These are phyloP conservation scores for Ceratopteris richardii DNA, from an alignment of 75 land plant genomes.

Conservation along the genomic window DNA sequence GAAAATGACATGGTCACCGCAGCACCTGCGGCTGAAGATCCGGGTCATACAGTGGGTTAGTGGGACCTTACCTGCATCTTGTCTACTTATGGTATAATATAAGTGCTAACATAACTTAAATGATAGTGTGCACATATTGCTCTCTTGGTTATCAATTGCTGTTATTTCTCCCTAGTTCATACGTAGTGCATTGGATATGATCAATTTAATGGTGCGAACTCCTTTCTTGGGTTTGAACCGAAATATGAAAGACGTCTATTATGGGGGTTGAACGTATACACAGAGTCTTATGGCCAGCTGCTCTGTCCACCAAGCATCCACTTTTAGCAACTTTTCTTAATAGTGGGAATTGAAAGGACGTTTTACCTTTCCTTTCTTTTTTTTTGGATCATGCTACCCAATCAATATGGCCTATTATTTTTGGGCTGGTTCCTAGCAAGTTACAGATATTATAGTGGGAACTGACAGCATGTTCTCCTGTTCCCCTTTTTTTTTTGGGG, in stretches of 20 bases:
- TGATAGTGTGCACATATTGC: not conserved
- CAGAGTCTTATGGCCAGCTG: not conserved
- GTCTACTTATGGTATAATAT: not conserved
- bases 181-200: not conserved
- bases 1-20: slow-evolving; percentile 3
- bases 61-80: not conserved
- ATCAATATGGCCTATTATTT: not conserved
- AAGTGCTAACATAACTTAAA: not conserved
- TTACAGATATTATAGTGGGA: too few relatives aligned
- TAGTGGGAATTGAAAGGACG: not conserved
- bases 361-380: not conserved
- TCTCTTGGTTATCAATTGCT: not conserved
- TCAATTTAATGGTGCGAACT: too few relatives aligned
- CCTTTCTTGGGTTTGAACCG: too few relatives aligned
- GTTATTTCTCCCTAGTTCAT: not conserved
- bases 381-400: not conserved
- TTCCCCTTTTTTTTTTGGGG: too few relatives aligned
- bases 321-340: not conserved
- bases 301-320: too few relatives aligned
- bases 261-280: not conserved
- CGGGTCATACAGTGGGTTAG: not conserved
- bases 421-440: not conserved
- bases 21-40: not conserved
- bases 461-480: too few relatives aligned
- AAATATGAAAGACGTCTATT: too few relatives aligned